phyloP scores from a whole-genome alignment of 2,329 filamentous ascomycete species.

The Fusarium sp. region DNA sequence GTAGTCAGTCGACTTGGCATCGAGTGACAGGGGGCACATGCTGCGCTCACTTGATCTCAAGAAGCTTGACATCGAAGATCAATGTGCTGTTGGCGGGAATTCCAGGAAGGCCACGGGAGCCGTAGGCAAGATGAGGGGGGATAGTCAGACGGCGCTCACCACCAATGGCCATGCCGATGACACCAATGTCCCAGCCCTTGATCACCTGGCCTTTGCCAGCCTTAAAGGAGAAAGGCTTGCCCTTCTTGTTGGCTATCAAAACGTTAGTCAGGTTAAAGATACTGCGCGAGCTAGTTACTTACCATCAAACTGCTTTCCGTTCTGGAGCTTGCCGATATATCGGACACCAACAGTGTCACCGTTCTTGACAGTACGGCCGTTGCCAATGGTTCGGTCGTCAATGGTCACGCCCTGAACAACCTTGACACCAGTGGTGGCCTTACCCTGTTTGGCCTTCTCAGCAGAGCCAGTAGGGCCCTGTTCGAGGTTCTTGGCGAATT shows the following conservation, averaged over 20 bases:
- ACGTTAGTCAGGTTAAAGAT: constrained; percentile 39
- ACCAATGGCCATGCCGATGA: constrained; percentile 91
- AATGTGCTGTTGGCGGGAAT: constrained; percentile 94
- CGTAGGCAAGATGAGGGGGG: constrained; percentile 88
- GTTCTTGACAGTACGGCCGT: constrained; percentile 86
- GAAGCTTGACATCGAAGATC: constrained; percentile 90
- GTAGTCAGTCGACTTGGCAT: constrained; percentile 24
- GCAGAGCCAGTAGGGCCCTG: constrained; percentile 88
- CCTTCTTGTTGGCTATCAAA: constrained; percentile 91
- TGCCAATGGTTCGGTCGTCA: constrained; percentile 94
- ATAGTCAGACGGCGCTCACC: constrained; percentile 94
- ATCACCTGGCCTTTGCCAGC: constrained; percentile 95
- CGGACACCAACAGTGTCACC: constrained; percentile 93
- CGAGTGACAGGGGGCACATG: constrained; percentile 9
- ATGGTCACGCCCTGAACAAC: constrained; percentile 89
- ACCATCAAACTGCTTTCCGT: constrained; percentile 97
- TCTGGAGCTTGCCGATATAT: constrained; percentile 96
- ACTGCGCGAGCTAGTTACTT: constrained; percentile 55
- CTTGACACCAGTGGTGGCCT: constrained; percentile 75
- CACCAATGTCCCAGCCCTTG: constrained; percentile 97
- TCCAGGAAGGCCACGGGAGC: constrained; percentile 82
- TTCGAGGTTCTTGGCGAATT: constrained; percentile 99
- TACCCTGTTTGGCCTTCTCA: constrained; percentile 56
- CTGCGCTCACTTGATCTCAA: constrained; percentile 79
- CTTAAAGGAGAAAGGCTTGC: constrained; percentile 97